These are phyloP conservation scores for Eimeria necatrix DNA, from an alignment of 169 alveolate genomes.

Conservation along the genomic window DNA sequence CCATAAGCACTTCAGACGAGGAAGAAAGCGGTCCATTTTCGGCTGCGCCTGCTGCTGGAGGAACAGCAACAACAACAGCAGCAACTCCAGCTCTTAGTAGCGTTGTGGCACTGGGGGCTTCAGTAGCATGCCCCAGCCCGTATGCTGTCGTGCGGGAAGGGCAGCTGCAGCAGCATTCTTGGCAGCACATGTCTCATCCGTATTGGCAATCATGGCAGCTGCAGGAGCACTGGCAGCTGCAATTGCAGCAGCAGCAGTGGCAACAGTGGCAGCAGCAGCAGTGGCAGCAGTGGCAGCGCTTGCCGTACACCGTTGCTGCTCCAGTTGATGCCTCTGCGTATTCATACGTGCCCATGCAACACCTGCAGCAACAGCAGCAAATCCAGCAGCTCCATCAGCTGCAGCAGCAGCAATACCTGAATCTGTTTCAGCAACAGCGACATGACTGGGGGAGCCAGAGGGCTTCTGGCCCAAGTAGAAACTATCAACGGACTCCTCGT, in stretches of 20 bases:
- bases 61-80: not conserved
- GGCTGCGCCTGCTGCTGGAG: conserved; percentile 26
- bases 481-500: conserved; percentile 35
- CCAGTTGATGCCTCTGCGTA: conserved; percentile 39
- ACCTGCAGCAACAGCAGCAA: conserved; percentile 48
- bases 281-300: conserved; percentile 62
- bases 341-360: conserved; percentile 50
- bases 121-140: conserved; percentile 50
- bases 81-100: conserved; percentile 12
- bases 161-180: conserved; percentile 43
- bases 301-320: conserved; percentile 20
- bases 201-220: conserved; percentile 61
- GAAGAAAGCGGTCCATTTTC: conserved; percentile 9
- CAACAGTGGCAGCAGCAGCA: not conserved
- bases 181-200: conserved; percentile 43
- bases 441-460: conserved; percentile 58
- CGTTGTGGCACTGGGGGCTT: conserved; percentile 33
- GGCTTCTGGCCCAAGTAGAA: conserved; percentile 33
- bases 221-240: conserved; percentile 18
- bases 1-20: conserved; percentile 1
- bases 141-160: conserved; percentile 53
- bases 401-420: conserved; percentile 34
- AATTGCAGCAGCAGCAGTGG: conserved; percentile 20
- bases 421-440: conserved; percentile 43
- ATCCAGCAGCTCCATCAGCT: conserved; percentile 28